phyloP scores from a whole-genome alignment of 257 asterid genomes.

The Solanum sejunctum region DNA sequence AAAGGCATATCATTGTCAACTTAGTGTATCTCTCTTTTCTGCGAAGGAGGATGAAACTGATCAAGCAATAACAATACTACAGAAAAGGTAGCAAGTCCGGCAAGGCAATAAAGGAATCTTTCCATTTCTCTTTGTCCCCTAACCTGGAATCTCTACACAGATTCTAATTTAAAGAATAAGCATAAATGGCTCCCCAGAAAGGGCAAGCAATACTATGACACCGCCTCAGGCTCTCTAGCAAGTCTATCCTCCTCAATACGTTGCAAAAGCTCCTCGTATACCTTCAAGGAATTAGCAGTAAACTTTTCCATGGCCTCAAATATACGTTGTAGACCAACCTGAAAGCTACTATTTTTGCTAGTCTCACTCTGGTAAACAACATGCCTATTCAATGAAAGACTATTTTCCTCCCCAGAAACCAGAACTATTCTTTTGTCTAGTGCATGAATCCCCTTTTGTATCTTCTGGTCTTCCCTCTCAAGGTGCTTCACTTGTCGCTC shows the following conservation, averaged over 20 bases:
- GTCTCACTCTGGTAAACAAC: constrained; percentile 84
- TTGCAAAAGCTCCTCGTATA: constrained; percentile 66
- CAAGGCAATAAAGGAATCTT: background rate
- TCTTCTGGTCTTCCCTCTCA: constrained; percentile 79
- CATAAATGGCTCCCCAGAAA: background rate
- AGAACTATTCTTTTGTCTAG: constrained; percentile 58
- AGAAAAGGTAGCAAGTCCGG: background rate
- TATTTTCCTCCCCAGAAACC: constrained; percentile 32
- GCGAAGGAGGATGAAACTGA: background rate
- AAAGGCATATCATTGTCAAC: background rate
- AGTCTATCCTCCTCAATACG: constrained; percentile 69
- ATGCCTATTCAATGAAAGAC: constrained; percentile 37
- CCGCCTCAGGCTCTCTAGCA: constrained; percentile 24
- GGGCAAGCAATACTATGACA: constrained; percentile 13
- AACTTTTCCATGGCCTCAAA: constrained; percentile 90
- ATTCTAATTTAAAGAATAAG: background rate
- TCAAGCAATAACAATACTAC: background rate
- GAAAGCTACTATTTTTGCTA: constrained; percentile 50
- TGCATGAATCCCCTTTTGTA: constrained; percentile 79
- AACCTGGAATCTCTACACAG: background rate
- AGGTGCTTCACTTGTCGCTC: constrained; percentile 74
- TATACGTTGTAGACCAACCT: constrained; percentile 58
- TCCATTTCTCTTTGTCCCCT: background rate
- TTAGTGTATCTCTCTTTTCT: background rate
- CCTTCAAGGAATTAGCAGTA: constrained; percentile 45